These are phyloP conservation scores for Desmodesmus armatus DNA, from an alignment of 139 green algal genomes.

Conservation along the genomic window DNA sequence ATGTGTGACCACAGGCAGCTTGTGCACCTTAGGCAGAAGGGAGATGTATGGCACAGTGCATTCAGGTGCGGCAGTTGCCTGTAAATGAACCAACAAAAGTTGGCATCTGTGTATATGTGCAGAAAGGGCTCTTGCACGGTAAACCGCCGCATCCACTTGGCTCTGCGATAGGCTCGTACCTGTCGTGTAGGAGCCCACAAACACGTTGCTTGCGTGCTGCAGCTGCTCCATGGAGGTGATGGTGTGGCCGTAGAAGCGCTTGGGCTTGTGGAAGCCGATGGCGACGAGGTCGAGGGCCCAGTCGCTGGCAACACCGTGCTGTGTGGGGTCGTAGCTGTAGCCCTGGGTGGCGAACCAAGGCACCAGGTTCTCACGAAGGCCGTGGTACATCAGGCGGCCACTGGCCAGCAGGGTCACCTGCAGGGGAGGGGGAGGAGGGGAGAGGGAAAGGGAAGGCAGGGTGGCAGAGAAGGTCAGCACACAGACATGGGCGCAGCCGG, in stretches of 20 bases:
- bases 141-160: neutral
- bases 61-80: no score
- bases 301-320: constrained; percentile 47
- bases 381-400: constrained; percentile 56
- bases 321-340: constrained; percentile 41
- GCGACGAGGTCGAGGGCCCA: constrained; percentile 72
- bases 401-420: constrained; percentile 84
- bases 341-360: constrained; percentile 55
- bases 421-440: no score
- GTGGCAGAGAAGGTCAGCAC: neutral
- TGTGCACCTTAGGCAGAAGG: no score
- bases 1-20: no score
- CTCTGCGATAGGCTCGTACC: no score
- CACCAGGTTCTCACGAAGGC: constrained; percentile 51
- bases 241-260: constrained; percentile 64
- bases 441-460: no score
- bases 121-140: no score
- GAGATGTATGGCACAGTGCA: no score
- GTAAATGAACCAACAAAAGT: no score
- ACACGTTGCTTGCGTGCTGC: constrained; percentile 43
- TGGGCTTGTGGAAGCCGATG: constrained; percentile 73
- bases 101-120: no score
- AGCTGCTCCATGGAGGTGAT: constrained; percentile 53
- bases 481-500: no score
- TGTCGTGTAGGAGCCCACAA: constrained; percentile 50